Evolutionary conservation across 2,329 filamentous ascomycete species (phyloP).

Genomic region (Davidsoniella virescens): DNA sequence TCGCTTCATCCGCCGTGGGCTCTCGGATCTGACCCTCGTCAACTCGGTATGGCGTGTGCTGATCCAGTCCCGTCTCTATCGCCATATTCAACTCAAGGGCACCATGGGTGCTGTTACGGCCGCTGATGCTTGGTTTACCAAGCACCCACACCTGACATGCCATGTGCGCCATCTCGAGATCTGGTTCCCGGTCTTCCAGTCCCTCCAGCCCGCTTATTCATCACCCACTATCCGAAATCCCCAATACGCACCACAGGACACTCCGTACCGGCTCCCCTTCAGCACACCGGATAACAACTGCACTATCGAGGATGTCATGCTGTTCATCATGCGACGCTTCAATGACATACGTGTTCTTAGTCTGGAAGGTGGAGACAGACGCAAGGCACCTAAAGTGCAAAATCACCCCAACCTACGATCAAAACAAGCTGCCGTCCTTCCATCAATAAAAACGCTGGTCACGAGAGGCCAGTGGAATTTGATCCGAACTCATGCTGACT

Average conservation of each 20-base stretch:
- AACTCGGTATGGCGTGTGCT: constrained; percentile 46
- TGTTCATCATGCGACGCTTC: constrained; percentile 42
- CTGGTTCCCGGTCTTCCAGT: constrained; percentile 62
- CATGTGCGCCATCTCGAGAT: constrained; percentile 60
- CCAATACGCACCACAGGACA: background rate
- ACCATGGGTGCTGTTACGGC: constrained; percentile 45
- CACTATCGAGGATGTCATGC: constrained; percentile 52
- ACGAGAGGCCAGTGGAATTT: constrained; percentile 67
- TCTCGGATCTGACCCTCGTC: constrained; percentile 50
- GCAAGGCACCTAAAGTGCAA: constrained; percentile 53
- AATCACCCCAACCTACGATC: constrained; percentile 13
- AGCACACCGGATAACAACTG: constrained; percentile 36
- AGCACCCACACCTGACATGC: constrained; percentile 39
- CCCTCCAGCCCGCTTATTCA: constrained; percentile 20
- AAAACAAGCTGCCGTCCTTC: constrained; percentile 19
- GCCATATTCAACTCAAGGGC: constrained; percentile 61
- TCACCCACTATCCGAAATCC: background rate
- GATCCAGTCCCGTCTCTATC: constrained; percentile 56
- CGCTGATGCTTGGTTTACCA: constrained; percentile 42
- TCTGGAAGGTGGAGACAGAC: constrained; percentile 60
- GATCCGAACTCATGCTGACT: constrained; percentile 47
- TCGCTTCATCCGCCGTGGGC: constrained; percentile 49
- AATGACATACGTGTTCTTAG: constrained; percentile 50
- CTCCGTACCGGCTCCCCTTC: constrained; percentile 35
- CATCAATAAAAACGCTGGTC: constrained; percentile 48